These are phyloP conservation scores for Aspergillus sp. DNA, from an alignment of 2,329 filamentous ascomycete species.

Conservation along the genomic window DNA sequence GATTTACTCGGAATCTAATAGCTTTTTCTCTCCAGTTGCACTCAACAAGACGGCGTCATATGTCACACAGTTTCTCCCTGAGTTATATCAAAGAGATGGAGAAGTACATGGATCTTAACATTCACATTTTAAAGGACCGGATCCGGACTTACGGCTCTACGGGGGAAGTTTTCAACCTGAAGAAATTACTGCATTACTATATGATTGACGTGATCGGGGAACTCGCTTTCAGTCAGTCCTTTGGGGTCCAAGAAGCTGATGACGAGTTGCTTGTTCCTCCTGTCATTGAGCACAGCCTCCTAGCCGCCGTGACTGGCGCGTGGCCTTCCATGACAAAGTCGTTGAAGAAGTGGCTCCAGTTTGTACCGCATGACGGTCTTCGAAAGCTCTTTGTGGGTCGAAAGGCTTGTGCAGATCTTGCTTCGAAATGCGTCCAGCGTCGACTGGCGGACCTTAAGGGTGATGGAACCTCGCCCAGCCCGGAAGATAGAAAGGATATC, in stretches of 20 bases:
- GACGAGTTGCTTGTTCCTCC: slow-evolving; percentile 32
- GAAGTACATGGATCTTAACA: slow-evolving; percentile 31
- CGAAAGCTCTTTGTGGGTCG: slow-evolving; percentile 25
- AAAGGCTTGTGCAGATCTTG: slow-evolving; percentile 15
- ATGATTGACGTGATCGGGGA: slow-evolving; percentile 17
- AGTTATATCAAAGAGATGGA: slow-evolving; percentile 39
- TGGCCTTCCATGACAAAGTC: slow-evolving; percentile 26
- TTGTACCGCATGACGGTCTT: slow-evolving; percentile 20
- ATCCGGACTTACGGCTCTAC: slow-evolving; percentile 12
- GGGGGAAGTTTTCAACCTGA: slow-evolving; percentile 29
- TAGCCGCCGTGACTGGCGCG: slow-evolving; percentile 30
- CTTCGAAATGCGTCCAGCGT: not conserved
- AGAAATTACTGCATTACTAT: slow-evolving; percentile 27
- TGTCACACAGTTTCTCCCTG: slow-evolving; percentile 33
- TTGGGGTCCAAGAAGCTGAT: slow-evolving; percentile 27
- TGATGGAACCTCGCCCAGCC: slow-evolving; percentile 15
- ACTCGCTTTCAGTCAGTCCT: slow-evolving; percentile 32
- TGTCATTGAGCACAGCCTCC: slow-evolving; percentile 33
- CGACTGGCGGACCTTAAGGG: slow-evolving; percentile 24
- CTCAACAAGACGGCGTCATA: not conserved
- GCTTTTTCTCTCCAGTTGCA: not conserved
- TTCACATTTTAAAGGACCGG: slow-evolving; percentile 27
- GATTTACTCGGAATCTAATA: no score
- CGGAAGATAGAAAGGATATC: not conserved
- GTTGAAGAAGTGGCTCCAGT: slow-evolving; percentile 28